Conservation (phyloP, 2,329 filamentous ascomycete species). For the Cladosporium austrohemisphaericum region DNA sequence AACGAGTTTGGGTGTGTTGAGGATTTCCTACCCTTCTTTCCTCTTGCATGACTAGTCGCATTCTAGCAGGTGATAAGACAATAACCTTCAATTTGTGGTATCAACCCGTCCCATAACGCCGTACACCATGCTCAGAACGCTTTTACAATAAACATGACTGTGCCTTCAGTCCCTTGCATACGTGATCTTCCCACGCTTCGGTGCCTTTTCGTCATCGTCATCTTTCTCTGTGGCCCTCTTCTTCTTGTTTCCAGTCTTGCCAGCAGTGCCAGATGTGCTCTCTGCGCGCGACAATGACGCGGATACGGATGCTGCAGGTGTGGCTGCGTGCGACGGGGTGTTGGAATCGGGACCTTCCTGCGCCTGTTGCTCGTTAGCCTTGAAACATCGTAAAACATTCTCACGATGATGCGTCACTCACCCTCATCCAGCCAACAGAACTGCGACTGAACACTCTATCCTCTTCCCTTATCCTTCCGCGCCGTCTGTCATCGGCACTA, state of each 20-base stretch:
- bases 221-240: slow-evolving; percentile 43
- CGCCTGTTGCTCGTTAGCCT: slow-evolving; percentile 18
- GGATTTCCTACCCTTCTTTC: background rate
- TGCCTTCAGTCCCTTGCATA: slow-evolving; percentile 44
- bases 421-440: slow-evolving; percentile 35
- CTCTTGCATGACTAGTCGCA: background rate
- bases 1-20: no score
- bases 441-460: slow-evolving; percentile 64
- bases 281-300: slow-evolving; percentile 41
- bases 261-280: slow-evolving; percentile 34
- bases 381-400: background rate
- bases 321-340: slow-evolving; percentile 46
- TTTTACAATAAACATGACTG: background rate
- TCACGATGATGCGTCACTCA: slow-evolving; percentile 16
- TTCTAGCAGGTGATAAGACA: no score
- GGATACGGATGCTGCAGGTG: slow-evolving; percentile 45
- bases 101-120: slow-evolving; percentile 10
- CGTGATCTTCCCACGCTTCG: slow-evolving; percentile 49
- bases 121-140: slow-evolving; percentile 16
- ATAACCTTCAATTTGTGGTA: background rate
- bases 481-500: slow-evolving; percentile 59
- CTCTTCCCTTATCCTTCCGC: slow-evolving; percentile 59
- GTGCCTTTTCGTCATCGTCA: slow-evolving; percentile 43
- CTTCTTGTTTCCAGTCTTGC: slow-evolving; percentile 43
- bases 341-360: slow-evolving; percentile 32